A percentile compares a stretch with the other conserved stretches of the same genome.
These are phyloP conservation scores for Taiozyma sp. DNA, from an alignment of 1,139 yeast genomes.

Conservation along the genomic window DNA sequence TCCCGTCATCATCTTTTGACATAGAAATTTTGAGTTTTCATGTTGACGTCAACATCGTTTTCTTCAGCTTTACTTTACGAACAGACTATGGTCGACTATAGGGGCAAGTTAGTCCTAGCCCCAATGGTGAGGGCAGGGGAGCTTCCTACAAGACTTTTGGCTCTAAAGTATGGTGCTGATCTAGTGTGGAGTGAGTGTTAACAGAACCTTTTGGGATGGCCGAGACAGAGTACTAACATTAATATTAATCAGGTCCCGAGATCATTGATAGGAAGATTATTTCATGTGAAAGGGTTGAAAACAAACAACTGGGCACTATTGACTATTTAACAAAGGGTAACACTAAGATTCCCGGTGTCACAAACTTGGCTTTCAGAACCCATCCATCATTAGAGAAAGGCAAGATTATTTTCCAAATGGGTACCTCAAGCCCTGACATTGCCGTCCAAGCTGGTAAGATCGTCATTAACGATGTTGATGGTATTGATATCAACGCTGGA, in stretches of 20 bases:
- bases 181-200: slow-evolving; percentile 69
- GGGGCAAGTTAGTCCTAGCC: slow-evolving; percentile 80
- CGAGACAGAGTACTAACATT: background rate
- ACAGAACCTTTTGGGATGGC: background rate
- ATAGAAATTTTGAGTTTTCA: background rate
- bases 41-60: background rate
- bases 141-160: slow-evolving; percentile 77
- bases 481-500: slow-evolving; percentile 92
- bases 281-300: slow-evolving; percentile 60
- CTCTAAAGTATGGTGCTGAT: slow-evolving; percentile 84
- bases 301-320: slow-evolving; percentile 49
- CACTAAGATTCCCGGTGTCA: slow-evolving; percentile 38
- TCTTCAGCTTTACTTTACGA: background rate
- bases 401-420: slow-evolving; percentile 80
- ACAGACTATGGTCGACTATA: slow-evolving; percentile 39
- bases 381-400: slow-evolving; percentile 56
- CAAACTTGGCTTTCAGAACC: slow-evolving; percentile 66
- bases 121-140: slow-evolving; percentile 98
- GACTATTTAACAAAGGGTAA: slow-evolving; percentile 45
- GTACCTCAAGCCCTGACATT: slow-evolving; percentile 75
- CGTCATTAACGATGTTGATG: slow-evolving; percentile 83
- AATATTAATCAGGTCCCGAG: slow-evolving; percentile 53
- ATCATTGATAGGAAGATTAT: slow-evolving; percentile 81
- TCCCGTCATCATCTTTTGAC: background rate
- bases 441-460: slow-evolving; percentile 85